Base-by-base conservation (phyloP, 2,329 filamentous ascomycete genomes). In the Monosporascus sp. region DNA sequence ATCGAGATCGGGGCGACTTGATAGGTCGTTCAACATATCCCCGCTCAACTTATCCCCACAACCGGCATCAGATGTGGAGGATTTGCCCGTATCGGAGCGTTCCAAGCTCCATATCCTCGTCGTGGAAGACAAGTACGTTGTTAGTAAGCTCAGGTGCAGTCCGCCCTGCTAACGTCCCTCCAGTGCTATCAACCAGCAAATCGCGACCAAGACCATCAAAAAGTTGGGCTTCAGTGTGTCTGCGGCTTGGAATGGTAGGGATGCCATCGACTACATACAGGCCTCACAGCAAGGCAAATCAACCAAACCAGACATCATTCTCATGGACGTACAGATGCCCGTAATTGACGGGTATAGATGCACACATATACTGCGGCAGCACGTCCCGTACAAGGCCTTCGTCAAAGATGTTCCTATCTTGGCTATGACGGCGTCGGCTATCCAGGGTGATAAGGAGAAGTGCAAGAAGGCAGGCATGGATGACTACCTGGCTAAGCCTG, bases 381-480 rank as follows among this genome's bases (percentile, higher is more conserved):
- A 88, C 58, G 65, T 78, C 2, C 84, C 86, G 0, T 90, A 88
- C 69, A 83, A 79, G 41, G 63, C 72, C 2, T 78, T 80, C 50
- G 74, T 83, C 4, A 75, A 78, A 51, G 75, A 84, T 44, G 84
- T 89, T 5, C 87, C 87, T 0, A 89, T 91, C 49, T 84, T 91
- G 38, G 88, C 88, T n/a, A 89, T 91, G 85, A 91, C 88, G 0
- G 88, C 87, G 5, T 88, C 84, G 4, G 88, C 88, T 0, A 90
- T 90, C 41, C 85, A 89, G 64, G 88, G 88, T 5, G 88, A 91
- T 62, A 76, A 80, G 48, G 87, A 90, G 65, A 90, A 89, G 64
- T 90, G 87, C 64, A 80, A 81, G 55, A 79, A 78, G 55, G 85
- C 86, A 8, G 88, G 88, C 35, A 90, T 90, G 88, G 87, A 90